These are phyloP conservation scores for Alternaria metachromatica DNA, from an alignment of 2,329 filamentous ascomycete genomes.

Conservation along the genomic window DNA sequence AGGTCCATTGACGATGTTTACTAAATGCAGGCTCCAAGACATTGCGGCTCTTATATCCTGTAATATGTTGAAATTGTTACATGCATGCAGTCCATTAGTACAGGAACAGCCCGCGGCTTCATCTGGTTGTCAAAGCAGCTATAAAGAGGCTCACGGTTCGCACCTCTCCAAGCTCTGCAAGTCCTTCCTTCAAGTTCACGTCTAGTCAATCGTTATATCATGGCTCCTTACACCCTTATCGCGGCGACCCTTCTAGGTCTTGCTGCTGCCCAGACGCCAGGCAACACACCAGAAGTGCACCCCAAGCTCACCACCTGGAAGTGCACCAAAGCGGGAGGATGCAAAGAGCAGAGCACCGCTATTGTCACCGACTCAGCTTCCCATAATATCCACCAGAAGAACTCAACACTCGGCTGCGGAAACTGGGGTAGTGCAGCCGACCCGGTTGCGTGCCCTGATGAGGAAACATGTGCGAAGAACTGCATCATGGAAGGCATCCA, in stretches of 20 bases:
- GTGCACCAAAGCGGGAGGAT: constrained; percentile 60
- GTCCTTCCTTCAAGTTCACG: not conserved
- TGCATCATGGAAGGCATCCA: constrained; percentile 64
- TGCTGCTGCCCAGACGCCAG: constrained; percentile 39
- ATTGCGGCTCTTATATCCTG: constrained; percentile 14
- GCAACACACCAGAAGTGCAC: constrained; percentile 54
- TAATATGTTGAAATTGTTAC: not conserved
- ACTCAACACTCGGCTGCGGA: constrained; percentile 41
- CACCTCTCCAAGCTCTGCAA: not conserved
- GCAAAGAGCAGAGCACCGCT: constrained; percentile 55
- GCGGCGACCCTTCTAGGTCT: constrained; percentile 36
- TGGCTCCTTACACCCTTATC: constrained; percentile 35
- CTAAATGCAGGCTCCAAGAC: not conserved
- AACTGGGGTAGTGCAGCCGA: constrained; percentile 46
- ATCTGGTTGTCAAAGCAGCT: not conserved
- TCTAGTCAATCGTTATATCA: constrained; percentile 6
- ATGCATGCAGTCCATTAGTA: not conserved
- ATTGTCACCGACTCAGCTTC: constrained; percentile 59
- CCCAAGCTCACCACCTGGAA: constrained; percentile 60
- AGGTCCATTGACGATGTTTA: not conserved
- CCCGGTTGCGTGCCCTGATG: constrained; percentile 56
- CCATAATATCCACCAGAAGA: constrained; percentile 55
- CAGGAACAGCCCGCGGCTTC: not conserved
- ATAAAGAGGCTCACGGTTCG: not conserved
- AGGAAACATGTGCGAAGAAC: constrained; percentile 60